Conservation (phyloP, 257 asterid species). For the Nicotiana otophora region DNA sequence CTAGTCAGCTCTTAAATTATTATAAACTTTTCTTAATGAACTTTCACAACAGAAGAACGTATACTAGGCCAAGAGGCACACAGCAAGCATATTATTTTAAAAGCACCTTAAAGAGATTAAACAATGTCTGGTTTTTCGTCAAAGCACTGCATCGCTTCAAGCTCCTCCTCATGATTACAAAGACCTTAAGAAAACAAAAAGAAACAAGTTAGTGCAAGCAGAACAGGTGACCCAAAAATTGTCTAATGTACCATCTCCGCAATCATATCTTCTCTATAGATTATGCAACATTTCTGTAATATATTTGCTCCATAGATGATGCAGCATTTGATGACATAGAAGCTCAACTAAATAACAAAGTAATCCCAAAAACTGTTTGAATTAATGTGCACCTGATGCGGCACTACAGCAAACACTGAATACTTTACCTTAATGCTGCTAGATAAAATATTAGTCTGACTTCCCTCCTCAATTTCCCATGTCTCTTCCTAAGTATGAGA, state of each 20-base stretch:
- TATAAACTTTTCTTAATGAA: neutral
- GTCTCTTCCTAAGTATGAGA: conserved; percentile 76
- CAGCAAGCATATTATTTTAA: conserved; percentile 4
- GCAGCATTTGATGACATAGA: neutral
- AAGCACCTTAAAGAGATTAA: conserved; percentile 85
- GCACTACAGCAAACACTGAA: neutral
- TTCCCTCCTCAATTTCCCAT: conserved; percentile 96
- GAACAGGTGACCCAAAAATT: neutral
- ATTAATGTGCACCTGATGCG: neutral
- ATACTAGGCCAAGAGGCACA: neutral
- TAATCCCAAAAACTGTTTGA: neutral
- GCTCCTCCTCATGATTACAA: conserved; percentile 81
- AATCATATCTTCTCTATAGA: neutral
- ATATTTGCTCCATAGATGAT: neutral
- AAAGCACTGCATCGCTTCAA: conserved; percentile 95
- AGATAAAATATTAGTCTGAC: conserved; percentile 83
- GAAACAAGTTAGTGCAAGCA: conserved; percentile 13
- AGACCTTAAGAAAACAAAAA: conserved; percentile 48
- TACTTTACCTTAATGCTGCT: conserved; percentile 90
- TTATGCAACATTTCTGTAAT: neutral
- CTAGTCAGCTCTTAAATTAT: neutral
- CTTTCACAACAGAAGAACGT: conserved; percentile 5
- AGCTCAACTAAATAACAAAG: neutral
- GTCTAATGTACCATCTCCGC: neutral
- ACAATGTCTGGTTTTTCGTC: conserved; percentile 81